Evolutionary conservation across 164 flowering plant genomes (phyloP).

Genomic region (Santalum album): DNA sequence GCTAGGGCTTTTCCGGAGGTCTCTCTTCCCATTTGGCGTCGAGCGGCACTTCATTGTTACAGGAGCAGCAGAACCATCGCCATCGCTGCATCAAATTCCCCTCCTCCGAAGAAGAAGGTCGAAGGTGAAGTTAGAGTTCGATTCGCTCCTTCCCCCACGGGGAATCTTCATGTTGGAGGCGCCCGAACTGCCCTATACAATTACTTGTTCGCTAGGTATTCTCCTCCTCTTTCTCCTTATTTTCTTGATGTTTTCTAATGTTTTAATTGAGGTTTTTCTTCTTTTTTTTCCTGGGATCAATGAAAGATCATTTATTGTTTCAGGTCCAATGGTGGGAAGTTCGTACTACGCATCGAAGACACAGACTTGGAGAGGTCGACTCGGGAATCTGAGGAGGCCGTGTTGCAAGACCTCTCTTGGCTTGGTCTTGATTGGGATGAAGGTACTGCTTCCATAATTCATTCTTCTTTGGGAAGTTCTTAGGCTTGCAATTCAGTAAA

Average conservation of each 20-base stretch:
- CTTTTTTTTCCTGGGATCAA: background rate
- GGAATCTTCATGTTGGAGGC: conserved; percentile 94
- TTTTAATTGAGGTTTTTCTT: background rate
- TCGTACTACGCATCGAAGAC: conserved; percentile 85
- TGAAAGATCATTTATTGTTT: background rate
- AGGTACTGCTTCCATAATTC: conserved; percentile 43
- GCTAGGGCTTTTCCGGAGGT: conserved; percentile 34
- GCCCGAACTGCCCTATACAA: conserved; percentile 96
- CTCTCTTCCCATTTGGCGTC: conserved; percentile 19
- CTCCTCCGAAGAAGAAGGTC: conserved; percentile 14
- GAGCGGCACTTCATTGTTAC: conserved; percentile 5
- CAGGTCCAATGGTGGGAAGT: conserved; percentile 89
- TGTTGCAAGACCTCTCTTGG: conserved; percentile 81
- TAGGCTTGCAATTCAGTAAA: too few relatives aligned
- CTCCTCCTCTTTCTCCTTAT: background rate
- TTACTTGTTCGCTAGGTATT: conserved; percentile 77
- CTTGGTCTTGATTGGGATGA: conserved; percentile 97
- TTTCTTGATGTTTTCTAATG: background rate
- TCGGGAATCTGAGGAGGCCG: conserved; percentile 74
- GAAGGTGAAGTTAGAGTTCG: conserved; percentile 67
- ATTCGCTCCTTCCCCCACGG: conserved; percentile 97
- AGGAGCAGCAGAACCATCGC: conserved; percentile 15
- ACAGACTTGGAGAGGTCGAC: conserved; percentile 95
- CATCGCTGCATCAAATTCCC: conserved; percentile 17
- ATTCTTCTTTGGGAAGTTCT: background rate